A percentile compares a stretch with the other conserved stretches of the same genome.
Conservation (phyloP, 2,329 filamentous ascomycete genomes). For the Diaporthe citri region DNA sequence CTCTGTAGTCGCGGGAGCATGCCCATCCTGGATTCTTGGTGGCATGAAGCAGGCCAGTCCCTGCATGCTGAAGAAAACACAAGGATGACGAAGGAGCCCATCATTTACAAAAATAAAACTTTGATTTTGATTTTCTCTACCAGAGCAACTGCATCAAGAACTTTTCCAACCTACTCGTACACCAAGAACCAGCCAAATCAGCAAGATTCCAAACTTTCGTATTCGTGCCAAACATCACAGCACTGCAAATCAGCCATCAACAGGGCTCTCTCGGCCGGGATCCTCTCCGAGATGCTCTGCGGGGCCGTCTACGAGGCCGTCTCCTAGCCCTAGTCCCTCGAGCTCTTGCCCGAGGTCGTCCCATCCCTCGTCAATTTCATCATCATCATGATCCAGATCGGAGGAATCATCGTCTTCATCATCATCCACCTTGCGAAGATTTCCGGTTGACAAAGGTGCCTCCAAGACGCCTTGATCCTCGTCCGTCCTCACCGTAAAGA, state of each 20-base stretch:
- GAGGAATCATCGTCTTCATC: neutral
- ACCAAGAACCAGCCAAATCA: conserved; percentile 2
- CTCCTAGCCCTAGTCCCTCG: neutral
- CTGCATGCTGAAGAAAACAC: neutral
- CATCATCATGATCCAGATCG: neutral
- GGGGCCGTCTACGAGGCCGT: neutral
- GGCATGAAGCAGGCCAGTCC: neutral
- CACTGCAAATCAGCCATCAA: neutral
- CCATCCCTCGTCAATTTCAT: neutral
- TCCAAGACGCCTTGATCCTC: neutral
- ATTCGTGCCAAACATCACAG: neutral
- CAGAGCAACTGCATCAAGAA: neutral
- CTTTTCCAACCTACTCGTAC: conserved; percentile 6
- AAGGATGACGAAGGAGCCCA: neutral
- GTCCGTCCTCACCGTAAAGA: conserved; percentile 54
- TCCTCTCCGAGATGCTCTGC: too few species aligned
- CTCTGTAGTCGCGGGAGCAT: too few species aligned
- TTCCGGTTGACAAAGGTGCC: neutral
- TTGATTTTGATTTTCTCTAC: neutral
- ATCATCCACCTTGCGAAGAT: too few species aligned
- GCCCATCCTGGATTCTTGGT: neutral
- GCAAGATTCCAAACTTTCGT: conserved; percentile 7
- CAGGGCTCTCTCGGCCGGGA: neutral
- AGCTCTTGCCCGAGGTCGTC: neutral
- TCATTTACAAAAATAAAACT: neutral